Base-by-base conservation (phyloP, 225 moss, liverwort and hornwort genomes). In the Antitrichia curtipendula region DNA sequence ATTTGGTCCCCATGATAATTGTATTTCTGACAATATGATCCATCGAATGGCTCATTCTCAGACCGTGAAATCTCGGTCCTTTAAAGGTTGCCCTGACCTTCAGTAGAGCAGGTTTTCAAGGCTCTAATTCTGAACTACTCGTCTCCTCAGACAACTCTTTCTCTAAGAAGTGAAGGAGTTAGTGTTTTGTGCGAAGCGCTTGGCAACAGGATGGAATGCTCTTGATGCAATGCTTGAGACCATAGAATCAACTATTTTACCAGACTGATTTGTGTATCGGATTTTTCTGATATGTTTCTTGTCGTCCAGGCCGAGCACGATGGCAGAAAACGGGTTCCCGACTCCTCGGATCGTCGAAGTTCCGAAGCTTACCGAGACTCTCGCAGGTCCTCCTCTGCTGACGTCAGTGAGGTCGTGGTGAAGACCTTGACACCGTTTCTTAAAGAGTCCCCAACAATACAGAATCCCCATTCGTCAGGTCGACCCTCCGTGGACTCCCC, bases 321-420 rank as follows among this genome's bases (percentile, higher is more conserved):
- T 80, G 87, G 85, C 47, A 89, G 88, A 40, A 92, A 61, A 73
- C 88, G 64, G 24, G 50, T 65, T 64, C 85, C 84, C 40, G 89
- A 93, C 61, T 81, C 61, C 20, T 86, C 84, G 41, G 90, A 93
- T 78, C 86, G 77, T 14, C 90, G 89, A 75, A 58, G 87, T 53
- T 79, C 88, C 25, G 93, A 93, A 59, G 82, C 88, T 14, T 91
- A 88, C 45, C 88, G 88, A 76, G 94, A 92, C 81, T 91, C 92
- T 47, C 88, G 80, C 43, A 90, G 94, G 77, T 71, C 87, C 32
- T 93, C 92, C 16, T 91, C 83, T n/a, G 92, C 88, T 38, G 92
- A 92, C 47, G 75, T 61, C 6, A 81, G 74, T 77, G 94, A 92
- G 25, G 87, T 85, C 38, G 84, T 91, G 76, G 90, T 88, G 82